phyloP scores from a whole-genome alignment of 2,329 filamentous ascomycete genomes.

The Fusarium newnesense region DNA sequence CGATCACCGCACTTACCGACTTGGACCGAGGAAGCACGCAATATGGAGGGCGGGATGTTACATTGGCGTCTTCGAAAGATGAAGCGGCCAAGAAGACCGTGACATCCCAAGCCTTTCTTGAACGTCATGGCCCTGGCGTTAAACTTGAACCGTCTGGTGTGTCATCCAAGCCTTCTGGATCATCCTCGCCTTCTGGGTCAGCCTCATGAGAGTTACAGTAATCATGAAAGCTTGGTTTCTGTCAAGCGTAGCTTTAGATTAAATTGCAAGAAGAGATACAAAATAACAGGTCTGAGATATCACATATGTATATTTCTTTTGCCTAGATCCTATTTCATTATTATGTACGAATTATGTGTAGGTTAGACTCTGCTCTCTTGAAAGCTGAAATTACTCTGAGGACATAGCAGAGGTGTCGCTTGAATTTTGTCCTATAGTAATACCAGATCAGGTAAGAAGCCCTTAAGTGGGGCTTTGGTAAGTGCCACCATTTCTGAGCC shows the following conservation, averaged over 20 bases:
- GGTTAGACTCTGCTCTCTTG: not conserved
- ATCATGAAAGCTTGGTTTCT: not conserved
- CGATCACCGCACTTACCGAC: constrained; percentile 2
- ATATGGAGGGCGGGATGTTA: not conserved
- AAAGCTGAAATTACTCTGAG: not conserved
- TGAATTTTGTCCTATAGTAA: not conserved
- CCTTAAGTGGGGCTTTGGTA: not conserved
- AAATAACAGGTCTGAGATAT: not conserved
- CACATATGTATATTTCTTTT: not conserved
- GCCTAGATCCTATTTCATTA: not conserved
- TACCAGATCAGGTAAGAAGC: not conserved
- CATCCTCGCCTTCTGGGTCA: not conserved
- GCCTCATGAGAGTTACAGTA: not conserved
- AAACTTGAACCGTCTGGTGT: not conserved
- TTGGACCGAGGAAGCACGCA: constrained; percentile 3
- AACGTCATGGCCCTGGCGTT: not conserved
- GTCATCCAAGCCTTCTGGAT: not conserved
- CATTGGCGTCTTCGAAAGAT: not conserved
- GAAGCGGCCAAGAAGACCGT: not conserved
- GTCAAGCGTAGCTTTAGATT: not conserved
- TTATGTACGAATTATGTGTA: too few relatives aligned
- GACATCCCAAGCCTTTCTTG: not conserved
- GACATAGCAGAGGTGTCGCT: not conserved
- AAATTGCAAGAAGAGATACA: not conserved
- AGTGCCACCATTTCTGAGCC: not conserved